phyloP scores from a whole-genome alignment of 192 early-diverging fungal genomes.

The Mortierella antarctica region DNA sequence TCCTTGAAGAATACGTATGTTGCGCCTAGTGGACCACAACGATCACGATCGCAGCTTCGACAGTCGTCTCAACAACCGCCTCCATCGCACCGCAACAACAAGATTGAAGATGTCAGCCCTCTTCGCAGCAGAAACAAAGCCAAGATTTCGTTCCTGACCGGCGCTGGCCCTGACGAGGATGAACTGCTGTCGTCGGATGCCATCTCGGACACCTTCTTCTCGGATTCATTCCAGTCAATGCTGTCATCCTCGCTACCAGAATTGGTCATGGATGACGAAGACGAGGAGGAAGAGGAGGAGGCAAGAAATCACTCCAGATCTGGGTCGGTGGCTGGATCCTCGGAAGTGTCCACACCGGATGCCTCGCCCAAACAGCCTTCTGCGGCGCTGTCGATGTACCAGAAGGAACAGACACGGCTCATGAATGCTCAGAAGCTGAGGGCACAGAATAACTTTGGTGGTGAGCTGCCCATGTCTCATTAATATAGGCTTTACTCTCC shows the following conservation, averaged over 20 bases:
- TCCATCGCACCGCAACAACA: not conserved
- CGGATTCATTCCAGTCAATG: not conserved
- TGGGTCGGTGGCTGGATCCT: not conserved
- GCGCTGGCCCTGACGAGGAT: slow-evolving; percentile 8
- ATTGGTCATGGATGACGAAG: not conserved
- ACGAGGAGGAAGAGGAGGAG: not conserved
- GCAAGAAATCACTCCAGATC: too few relatives aligned
- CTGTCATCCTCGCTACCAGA: slow-evolving; percentile 16
- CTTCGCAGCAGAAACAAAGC: slow-evolving; percentile 4
- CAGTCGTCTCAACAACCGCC: not conserved
- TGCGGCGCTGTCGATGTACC: not conserved
- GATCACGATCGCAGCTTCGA: not conserved
- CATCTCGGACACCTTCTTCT: slow-evolving; percentile 2
- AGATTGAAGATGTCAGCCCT: not conserved
- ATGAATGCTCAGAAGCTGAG: slow-evolving; percentile 14
- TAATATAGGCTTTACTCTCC: not conserved
- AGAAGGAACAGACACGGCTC: slow-evolving; percentile 11
- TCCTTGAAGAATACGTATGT: slow-evolving; percentile 6
- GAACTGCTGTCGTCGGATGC: not conserved
- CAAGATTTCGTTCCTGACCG: slow-evolving; percentile 31
- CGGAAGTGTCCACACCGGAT: not conserved
- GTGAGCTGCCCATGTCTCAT: not conserved
- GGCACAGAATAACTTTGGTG: slow-evolving; percentile 6
- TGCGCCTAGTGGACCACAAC: not conserved
- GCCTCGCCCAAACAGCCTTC: slow-evolving; percentile 2